Percentiles rank a stretch among this genome's conserved stretches.
Evolutionary conservation across 768 basidiomycete species (phyloP).

Genomic region (Pulveroboletus sp.): DNA sequence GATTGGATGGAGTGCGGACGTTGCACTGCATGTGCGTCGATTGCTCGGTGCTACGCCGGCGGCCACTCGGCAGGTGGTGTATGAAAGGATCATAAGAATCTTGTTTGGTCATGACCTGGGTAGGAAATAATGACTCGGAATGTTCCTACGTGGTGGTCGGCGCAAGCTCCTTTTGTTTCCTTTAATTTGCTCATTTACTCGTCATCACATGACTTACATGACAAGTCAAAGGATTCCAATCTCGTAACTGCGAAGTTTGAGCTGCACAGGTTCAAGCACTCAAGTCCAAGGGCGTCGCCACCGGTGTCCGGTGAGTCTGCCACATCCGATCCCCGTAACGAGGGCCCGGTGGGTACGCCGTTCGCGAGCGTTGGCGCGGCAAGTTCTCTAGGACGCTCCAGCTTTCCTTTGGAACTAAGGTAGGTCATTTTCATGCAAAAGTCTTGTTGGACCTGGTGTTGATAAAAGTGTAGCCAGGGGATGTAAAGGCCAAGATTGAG

Average conservation of each 20-base stretch:
- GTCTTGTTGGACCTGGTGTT: neutral
- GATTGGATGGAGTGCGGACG: too few species aligned
- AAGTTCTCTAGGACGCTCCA: slow-evolving; percentile 42
- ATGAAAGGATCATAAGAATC: too few species aligned
- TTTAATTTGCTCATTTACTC: too few species aligned
- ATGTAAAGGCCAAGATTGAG: slow-evolving; percentile 47
- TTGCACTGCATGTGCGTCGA: too few species aligned
- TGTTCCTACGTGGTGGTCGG: too few species aligned
- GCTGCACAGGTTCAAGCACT: slow-evolving; percentile 35
- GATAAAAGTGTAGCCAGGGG: slow-evolving; percentile 30
- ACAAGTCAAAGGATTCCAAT: slow-evolving; percentile 38
- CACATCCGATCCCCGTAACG: slow-evolving; percentile 31
- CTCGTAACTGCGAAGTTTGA: slow-evolving; percentile 51
- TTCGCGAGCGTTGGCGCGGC: slow-evolving; percentile 44
- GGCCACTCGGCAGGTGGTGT: too few species aligned
- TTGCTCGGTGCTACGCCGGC: too few species aligned
- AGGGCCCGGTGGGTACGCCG: slow-evolving; percentile 38
- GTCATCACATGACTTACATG: slow-evolving; percentile 42
- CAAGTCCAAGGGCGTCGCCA: slow-evolving; percentile 42
- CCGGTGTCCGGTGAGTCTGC: slow-evolving; percentile 46
- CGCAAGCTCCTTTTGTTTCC: too few species aligned
- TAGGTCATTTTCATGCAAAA: slow-evolving; percentile 15
- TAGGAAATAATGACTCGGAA: too few species aligned
- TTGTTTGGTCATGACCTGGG: too few species aligned
- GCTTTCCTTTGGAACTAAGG: slow-evolving; percentile 45